A percentile compares a stretch with the other conserved stretches of the same genome.
Evolutionary conservation across 2,329 filamentous ascomycete species (phyloP).

Genomic region (Aspergillus aculeatus): DNA sequence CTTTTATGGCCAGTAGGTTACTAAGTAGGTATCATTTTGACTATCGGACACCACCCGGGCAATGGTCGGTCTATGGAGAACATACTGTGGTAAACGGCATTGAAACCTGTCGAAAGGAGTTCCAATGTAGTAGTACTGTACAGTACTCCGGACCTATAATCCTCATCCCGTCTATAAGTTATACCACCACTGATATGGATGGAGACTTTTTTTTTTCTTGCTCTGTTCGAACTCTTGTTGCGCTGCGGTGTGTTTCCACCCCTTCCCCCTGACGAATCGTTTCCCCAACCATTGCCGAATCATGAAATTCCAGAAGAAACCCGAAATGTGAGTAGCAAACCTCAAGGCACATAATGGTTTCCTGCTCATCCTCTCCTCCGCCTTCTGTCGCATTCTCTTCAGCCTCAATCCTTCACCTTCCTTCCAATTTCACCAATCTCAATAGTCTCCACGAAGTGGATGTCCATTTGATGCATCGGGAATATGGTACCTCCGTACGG

Average conservation of each 20-base stretch:
- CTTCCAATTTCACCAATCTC: neutral
- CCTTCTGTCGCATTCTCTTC: neutral
- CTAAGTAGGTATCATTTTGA: neutral
- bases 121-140: neutral
- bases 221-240: neutral
- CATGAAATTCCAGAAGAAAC: slow-evolving; percentile 1
- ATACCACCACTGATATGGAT: neutral
- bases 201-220: neutral
- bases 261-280: neutral
- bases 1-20: neutral
- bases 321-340: neutral
- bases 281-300: neutral
- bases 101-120: neutral
- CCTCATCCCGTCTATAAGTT: neutral
- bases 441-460: neutral
- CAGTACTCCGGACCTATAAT: neutral
- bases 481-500: neutral
- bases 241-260: neutral
- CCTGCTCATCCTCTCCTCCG: neutral
- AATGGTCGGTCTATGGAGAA: neutral
- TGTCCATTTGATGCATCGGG: neutral
- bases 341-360: neutral
- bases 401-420: neutral
- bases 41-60: neutral
- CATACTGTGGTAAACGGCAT: neutral